phyloP scores from a whole-genome alignment of 495 filamentous ascomycete species.

The Tuber brumale region DNA sequence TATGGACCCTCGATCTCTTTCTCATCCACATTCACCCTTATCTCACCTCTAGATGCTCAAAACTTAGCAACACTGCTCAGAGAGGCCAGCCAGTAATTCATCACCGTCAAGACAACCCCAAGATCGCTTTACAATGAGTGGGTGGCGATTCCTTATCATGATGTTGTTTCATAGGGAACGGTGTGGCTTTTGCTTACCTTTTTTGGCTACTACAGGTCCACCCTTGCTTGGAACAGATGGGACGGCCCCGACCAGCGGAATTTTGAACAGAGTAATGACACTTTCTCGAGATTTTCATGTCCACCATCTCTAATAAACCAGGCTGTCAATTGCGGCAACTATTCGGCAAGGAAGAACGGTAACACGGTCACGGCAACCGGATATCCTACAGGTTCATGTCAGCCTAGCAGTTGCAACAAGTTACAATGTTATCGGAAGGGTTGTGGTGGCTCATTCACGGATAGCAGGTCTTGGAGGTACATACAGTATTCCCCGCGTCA shows the following conservation, averaged over 20 bases:
- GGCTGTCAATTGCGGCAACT: background rate
- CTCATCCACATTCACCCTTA: background rate
- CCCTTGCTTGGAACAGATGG: background rate
- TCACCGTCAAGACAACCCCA: background rate
- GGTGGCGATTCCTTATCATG: background rate
- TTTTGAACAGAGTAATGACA: background rate
- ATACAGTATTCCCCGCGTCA: background rate
- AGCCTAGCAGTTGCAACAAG: background rate
- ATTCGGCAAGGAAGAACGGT: background rate
- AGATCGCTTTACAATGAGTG: constrained; percentile 1
- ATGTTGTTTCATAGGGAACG: background rate
- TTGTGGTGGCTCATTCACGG: constrained; percentile 23
- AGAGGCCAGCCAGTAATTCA: background rate
- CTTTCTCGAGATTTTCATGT: background rate
- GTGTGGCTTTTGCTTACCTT: background rate
- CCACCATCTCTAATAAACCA: background rate
- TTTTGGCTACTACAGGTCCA: background rate
- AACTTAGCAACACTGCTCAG: background rate
- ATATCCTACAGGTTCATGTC: background rate
- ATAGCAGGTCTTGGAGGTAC: constrained; percentile 27
- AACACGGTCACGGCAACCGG: background rate
- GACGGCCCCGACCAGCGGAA: background rate
- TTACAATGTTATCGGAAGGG: constrained; percentile 25
- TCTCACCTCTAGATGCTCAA: background rate
- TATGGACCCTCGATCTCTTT: background rate